Base-by-base conservation (phyloP, 1,139 yeast genomes). In the Geotrichum fermentans region DNA sequence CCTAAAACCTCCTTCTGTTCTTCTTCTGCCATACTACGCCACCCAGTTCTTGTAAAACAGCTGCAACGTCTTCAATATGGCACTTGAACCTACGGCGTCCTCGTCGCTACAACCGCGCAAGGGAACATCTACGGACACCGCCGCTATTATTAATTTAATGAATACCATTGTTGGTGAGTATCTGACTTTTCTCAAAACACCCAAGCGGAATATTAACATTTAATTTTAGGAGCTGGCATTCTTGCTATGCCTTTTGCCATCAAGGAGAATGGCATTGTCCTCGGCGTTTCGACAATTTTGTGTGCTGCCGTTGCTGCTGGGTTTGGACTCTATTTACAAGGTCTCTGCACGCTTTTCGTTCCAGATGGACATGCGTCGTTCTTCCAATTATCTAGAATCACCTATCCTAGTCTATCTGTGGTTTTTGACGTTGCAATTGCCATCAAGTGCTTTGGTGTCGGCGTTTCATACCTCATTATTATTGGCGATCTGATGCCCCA, bases 211-310 rank as follows among this genome's bases (percentile, higher is more conserved):
- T n/a, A 35, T 28, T 17, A 14, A 22, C 35, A 16, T 22, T 16
- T 16, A 28, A n/a, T 24, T 8, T 21, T 83, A 16, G 96, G 97
- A 2, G 96, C 98, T 0, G 98, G 98, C 0, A 77, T 92, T 57
- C 76, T 92, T 50, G 96, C 97, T 14, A 83, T 94, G 73, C 97
- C 98, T 1, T 83, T 78, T 60, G 95, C 97, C 0, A 83, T 86
- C 65, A 74, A 80, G 49, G 80, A 90, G n/a, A 95, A 90, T 63
- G 96, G 97, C 1, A 65, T 89, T 2, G 57, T 82, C 1, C 68
- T 83, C 30, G 98, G 97, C 0, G 62, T 79, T 0, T 50, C 77
- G 10, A 75, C 89, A 44, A 77, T 89, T 13, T 20, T 82, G 1
- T 53, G 87, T 13, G 95, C 96, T 0, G 97, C 94, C 0, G 29